These are phyloP conservation scores for Calonectria honghensis DNA, from an alignment of 2,329 filamentous ascomycete genomes.

Conservation along the genomic window DNA sequence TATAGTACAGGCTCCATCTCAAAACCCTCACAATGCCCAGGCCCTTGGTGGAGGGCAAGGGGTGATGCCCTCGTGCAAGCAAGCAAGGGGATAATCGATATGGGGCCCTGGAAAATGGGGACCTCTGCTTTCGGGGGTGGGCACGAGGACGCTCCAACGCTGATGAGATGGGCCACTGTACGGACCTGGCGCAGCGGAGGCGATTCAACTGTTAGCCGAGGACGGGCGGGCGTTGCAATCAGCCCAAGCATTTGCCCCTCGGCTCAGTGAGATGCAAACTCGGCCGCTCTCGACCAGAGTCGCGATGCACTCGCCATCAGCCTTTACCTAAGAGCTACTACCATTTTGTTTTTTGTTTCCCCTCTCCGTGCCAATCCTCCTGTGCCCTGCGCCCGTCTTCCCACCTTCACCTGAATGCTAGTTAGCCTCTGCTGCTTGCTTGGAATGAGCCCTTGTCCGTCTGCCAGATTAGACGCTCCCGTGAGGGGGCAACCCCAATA, in stretches of 20 bases:
- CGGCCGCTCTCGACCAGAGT: conserved; percentile 17
- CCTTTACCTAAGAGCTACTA: conserved; percentile 31
- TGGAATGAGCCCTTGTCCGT: conserved; percentile 48
- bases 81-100: conserved; percentile 21
- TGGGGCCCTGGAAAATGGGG: conserved; percentile 14
- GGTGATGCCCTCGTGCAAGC: conserved; percentile 32
- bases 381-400: neutral
- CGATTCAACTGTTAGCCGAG: conserved; percentile 38
- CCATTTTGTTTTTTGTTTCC: neutral
- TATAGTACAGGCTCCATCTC: neutral
- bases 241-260: conserved; percentile 29
- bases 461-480: conserved; percentile 34
- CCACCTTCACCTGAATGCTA: neutral
- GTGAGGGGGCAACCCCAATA: conserved; percentile 48
- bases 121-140: conserved; percentile 7
- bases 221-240: conserved; percentile 35
- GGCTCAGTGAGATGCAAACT: conserved; percentile 20
- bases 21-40: conserved; percentile 21
- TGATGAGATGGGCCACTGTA: conserved; percentile 19
- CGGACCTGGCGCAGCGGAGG: conserved; percentile 24
- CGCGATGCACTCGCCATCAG: conserved; percentile 4
- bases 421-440: conserved; percentile 20
- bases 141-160: conserved; percentile 34
- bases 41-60: conserved; percentile 25
- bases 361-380: neutral